Conservation (phyloP, 768 basidiomycete genomes). For the Kwoniella bestiolae region DNA sequence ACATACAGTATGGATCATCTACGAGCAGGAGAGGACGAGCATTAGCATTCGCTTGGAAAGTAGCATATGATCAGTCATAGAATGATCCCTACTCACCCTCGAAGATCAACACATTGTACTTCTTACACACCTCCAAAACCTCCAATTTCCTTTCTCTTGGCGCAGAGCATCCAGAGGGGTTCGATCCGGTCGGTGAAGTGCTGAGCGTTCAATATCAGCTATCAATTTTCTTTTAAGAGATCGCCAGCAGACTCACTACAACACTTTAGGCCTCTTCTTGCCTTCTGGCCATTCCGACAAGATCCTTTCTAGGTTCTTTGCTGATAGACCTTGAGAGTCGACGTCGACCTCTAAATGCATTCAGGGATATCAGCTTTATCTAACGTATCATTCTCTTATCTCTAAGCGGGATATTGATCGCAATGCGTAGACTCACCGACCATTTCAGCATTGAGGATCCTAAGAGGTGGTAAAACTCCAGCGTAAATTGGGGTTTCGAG, state of each 20-base stretch:
- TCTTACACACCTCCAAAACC: constrained; percentile 71
- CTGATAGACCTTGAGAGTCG: constrained; percentile 72
- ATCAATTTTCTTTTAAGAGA: not conserved
- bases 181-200: constrained; percentile 67
- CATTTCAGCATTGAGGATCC: constrained; percentile 44
- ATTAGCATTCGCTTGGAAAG: not conserved
- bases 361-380: not conserved
- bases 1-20: constrained; percentile 69
- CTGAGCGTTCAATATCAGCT: constrained; percentile 10
- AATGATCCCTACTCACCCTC: constrained; percentile 65
- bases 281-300: constrained; percentile 75
- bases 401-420: too few relatives aligned
- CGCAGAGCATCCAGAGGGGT: constrained; percentile 82
- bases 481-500: constrained; percentile 66
- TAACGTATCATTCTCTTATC: not conserved
- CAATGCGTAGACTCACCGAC: constrained; percentile 57
- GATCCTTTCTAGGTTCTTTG: constrained; percentile 66
- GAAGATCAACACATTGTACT: constrained; percentile 78
- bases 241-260: constrained; percentile 72
- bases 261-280: constrained; percentile 72
- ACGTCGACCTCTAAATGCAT: constrained; percentile 71
- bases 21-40: constrained; percentile 20
- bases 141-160: constrained; percentile 68
- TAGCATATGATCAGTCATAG: not conserved
- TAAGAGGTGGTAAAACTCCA: constrained; percentile 57